Base-by-base conservation (phyloP, 1,139 yeast genomes). In the Yamadazyma conglobata region DNA sequence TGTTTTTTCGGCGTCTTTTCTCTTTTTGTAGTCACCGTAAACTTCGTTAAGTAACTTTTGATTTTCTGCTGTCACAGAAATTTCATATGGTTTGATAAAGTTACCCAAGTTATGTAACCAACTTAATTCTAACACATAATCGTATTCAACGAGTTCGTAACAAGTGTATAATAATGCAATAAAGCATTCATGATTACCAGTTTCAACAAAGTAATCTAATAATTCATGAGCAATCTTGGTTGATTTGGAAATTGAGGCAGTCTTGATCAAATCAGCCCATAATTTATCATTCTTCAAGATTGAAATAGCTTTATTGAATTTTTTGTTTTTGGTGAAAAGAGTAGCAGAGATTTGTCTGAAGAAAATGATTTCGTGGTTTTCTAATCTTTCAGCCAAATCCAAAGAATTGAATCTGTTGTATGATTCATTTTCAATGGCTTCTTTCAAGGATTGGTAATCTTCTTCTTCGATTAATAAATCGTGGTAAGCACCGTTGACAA, bases 261-360 rank as follows among this genome's bases (percentile, higher is more conserved):
- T 89, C 53, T 79, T 86, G 53, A 93, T 84, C 44, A 95, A 88
- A 56, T 89, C 96, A 42, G 83, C 73, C 97, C 97, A 91, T 48
- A 91, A 70, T 61, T 86, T 88, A 66, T 91, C 97, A 41, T 83
- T 77, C 70, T 91, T 91, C 54, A 89, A 75, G 40, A 91, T 79
- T 2, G 91, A 74, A 54, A 91, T 82, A 32, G 96, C 82, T 73
- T 89, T 91, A 55, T 68, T 71, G 82, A 87, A 91, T 58, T 91
- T 89, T 75, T 88, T 89, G 63, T 87, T 88, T 67, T 88, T 88
- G 59, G 95, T 79, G 73, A 84, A 93, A 46, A 91, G 73, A 46
- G 88, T 77, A 25, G 98, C 98, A 22, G 96, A 93, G 52, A 91
- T 87, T 64, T 87, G 95, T 65, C 96, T 82, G 72, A 91, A 91